Evolutionary conservation across 2,329 filamentous ascomycete genomes (phyloP).

Genomic region (Phaeosphaeria sp.): DNA sequence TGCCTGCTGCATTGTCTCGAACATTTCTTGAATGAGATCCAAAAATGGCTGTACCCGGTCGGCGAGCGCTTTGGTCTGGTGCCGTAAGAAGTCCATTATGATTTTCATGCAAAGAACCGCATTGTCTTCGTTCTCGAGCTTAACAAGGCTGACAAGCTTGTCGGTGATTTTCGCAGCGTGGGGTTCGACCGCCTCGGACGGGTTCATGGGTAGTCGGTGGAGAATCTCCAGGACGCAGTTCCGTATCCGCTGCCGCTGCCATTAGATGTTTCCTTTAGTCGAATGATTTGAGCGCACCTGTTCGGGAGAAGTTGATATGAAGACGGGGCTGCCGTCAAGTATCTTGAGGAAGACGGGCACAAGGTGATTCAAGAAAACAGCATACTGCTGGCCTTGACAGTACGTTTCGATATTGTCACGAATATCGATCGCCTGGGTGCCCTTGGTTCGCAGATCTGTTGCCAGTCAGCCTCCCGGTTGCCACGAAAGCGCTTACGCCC

Average conservation of each 20-base stretch:
- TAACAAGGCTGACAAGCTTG: constrained; percentile 85
- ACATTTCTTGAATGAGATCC: constrained; percentile 91
- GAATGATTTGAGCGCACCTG: constrained; percentile 66
- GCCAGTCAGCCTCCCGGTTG: constrained; percentile 20
- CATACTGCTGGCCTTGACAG: constrained; percentile 77
- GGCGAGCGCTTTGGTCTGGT: constrained; percentile 83
- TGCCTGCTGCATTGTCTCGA: constrained; percentile 91
- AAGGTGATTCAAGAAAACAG: constrained; percentile 81
- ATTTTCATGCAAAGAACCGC: constrained; percentile 98
- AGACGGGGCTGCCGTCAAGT: constrained; percentile 83
- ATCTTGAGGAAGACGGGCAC: constrained; percentile 90
- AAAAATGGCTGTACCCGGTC: constrained; percentile 88
- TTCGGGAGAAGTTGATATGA: constrained; percentile 87
- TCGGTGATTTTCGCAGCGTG: constrained; percentile 90
- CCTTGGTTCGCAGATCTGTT: constrained; percentile 79
- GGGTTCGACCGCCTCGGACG: constrained; percentile 81
- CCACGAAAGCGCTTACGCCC: constrained; percentile 2
- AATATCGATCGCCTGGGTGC: constrained; percentile 81
- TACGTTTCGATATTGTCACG: constrained; percentile 93
- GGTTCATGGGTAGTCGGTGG: constrained; percentile 79
- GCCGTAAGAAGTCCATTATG: constrained; percentile 93
- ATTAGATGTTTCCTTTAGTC: constrained; percentile 16
- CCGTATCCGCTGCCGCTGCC: constrained; percentile 73
- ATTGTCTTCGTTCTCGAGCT: constrained; percentile 97
- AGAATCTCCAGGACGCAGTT: constrained; percentile 95